Percentiles rank a stretch among this genome's conserved stretches.
Evolutionary conservation across 495 filamentous ascomycete species (phyloP).

Genomic region (Penicillium fimorum): DNA sequence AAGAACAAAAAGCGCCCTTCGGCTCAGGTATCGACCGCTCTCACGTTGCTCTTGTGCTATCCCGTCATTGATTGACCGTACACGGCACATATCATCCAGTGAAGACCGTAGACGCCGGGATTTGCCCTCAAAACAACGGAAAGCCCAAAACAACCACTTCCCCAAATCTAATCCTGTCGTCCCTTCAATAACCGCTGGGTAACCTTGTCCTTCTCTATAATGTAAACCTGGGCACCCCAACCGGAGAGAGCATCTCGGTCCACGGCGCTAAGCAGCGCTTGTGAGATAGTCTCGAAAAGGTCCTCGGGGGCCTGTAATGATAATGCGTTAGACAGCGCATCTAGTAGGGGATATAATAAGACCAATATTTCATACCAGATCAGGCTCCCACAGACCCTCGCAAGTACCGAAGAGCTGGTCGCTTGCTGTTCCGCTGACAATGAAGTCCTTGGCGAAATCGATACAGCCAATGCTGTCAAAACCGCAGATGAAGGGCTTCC

Average conservation of each 20-base stretch:
- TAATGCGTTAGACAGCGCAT: slow-evolving; percentile 22
- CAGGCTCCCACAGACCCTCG: slow-evolving; percentile 96
- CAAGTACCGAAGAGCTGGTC: slow-evolving; percentile 99
- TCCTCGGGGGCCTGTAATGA: slow-evolving; percentile 73
- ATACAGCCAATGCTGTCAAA: slow-evolving; percentile 99
- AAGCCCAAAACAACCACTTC: slow-evolving; percentile 27
- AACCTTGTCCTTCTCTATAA: slow-evolving; percentile 99
- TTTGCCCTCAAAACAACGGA: slow-evolving; percentile 29
- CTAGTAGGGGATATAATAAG: neutral
- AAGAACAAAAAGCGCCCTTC: slow-evolving; percentile 10
- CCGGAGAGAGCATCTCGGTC: slow-evolving; percentile 95
- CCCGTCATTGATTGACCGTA: slow-evolving; percentile 21
- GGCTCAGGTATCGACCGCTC: slow-evolving; percentile 15
- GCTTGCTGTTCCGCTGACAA: slow-evolving; percentile 91
- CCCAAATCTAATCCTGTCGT: slow-evolving; percentile 58
- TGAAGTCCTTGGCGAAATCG: slow-evolving; percentile 99
- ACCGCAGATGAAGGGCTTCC: slow-evolving; percentile 95
- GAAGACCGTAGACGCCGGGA: slow-evolving; percentile 34
- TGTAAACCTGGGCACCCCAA: slow-evolving; percentile 98
- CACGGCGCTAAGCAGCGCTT: slow-evolving; percentile 92
- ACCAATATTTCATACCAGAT: slow-evolving; percentile 63
- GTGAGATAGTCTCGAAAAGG: slow-evolving; percentile 97
- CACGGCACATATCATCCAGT: slow-evolving; percentile 30
- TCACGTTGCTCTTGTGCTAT: slow-evolving; percentile 21
- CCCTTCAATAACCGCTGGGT: slow-evolving; percentile 98